Evolutionary conservation across 2,329 filamentous ascomycete species (phyloP), one percentile per base, ranked within the genome.

Genomic region (Fusarium sp.): DNA sequence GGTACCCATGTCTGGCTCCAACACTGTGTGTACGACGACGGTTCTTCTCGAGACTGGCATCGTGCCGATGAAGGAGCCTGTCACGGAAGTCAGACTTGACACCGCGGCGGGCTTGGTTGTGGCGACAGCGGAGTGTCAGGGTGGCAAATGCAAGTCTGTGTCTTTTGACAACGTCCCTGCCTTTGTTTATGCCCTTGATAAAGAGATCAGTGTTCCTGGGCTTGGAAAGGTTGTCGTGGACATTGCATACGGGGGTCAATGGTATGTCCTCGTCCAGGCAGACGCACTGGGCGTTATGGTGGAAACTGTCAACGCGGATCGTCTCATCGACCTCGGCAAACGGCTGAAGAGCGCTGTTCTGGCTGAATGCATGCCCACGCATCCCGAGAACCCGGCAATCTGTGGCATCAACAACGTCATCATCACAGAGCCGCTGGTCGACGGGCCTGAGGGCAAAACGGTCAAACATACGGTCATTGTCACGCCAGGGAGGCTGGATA

Each of bases 11-110:
- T 86, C 85, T 4, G 85, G 86, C 0, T 81, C 83, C 4, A 87
- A 88, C 57, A 83, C 82, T 2, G 86, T 87, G 18, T 83, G 81
- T 56, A 85, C 83, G 0, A 77, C 82, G 0, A 87, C 86, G 0
- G 86, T 86, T 0, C 74, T 88, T 16, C 71, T 88, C 25, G 86
- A 87, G 70, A 87, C 85, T 0, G 86, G 85, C 1, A 87, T 87
- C 81, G 66, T 87, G 2, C 76, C 79, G 0, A 87, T 87, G 84
- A 77, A 80, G 25, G 85, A 87, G 67, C 86, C 85, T 0, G 66
- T 82, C 2, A 87, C 85, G 1, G 73, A 77, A 13, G 50, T 87
- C 4, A 79, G 69, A 1, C 76, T 87, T 14, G 85, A 88, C 62
- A 86, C 86, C 0, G 82, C 85, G 0, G 86, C 86, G 2, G 85